A percentile compares a stretch with the other conserved stretches of the same genome.
Evolutionary conservation across 2,329 filamentous ascomycete genomes (phyloP).

Genomic region (Dothistroma pini): DNA sequence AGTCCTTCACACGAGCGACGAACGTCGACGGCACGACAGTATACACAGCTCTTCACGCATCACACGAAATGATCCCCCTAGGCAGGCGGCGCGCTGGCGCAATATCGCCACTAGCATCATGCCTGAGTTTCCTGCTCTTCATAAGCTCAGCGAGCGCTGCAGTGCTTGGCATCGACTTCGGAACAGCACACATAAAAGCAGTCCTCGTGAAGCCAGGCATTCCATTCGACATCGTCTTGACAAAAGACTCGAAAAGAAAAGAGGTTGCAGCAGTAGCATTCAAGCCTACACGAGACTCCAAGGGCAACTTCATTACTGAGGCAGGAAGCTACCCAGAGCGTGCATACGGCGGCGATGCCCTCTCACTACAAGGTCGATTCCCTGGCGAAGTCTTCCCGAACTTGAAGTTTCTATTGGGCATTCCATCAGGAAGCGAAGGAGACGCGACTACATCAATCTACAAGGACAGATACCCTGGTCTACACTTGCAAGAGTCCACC

Average conservation of each 20-base stretch:
- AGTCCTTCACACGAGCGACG: not conserved
- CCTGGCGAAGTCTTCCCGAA: constrained; percentile 94
- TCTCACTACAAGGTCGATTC: constrained; percentile 81
- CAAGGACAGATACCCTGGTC: constrained; percentile 69
- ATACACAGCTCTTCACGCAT: not conserved
- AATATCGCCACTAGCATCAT: constrained; percentile 20
- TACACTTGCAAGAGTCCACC: constrained; percentile 62
- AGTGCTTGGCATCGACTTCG: constrained; percentile 88
- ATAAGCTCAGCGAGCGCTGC: constrained; percentile 57
- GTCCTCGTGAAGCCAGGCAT: constrained; percentile 94
- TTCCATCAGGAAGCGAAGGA: constrained; percentile 48
- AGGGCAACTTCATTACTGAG: constrained; percentile 51
- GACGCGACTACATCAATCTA: constrained; percentile 66
- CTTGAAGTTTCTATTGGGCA: constrained; percentile 83
- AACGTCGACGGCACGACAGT: not conserved
- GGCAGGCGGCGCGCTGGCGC: constrained; percentile 27
- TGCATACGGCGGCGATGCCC: constrained; percentile 85
- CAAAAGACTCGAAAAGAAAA: constrained; percentile 96
- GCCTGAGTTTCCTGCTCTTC: constrained; percentile 48
- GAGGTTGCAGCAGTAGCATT: constrained; percentile 88
- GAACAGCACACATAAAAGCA: constrained; percentile 96
- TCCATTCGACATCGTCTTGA: constrained; percentile 94
- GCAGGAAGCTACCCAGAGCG: constrained; percentile 69
- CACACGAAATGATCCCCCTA: constrained; percentile 23
- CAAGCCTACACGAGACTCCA: constrained; percentile 69